Evolutionary conservation across 257 asterid species (phyloP).

Genomic region (Paulownia fortunei): DNA sequence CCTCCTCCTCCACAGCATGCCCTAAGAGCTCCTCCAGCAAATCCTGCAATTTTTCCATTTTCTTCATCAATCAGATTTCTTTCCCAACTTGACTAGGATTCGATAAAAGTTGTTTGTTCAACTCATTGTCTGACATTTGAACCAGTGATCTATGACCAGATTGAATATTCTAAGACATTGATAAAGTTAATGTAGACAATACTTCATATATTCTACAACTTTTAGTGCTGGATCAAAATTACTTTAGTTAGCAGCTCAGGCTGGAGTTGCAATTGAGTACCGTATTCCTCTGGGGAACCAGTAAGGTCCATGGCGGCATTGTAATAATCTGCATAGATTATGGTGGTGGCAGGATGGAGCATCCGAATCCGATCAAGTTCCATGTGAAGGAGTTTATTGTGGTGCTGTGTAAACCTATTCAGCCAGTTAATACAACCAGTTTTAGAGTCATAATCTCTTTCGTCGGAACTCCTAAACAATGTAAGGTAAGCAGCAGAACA

Average conservation of each 20-base stretch:
- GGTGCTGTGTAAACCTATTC: constrained; percentile 36
- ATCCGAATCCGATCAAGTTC: constrained; percentile 28
- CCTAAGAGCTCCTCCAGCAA: constrained; percentile 25
- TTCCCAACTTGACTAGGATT: too few relatives aligned
- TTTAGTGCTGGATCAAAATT: too few relatives aligned
- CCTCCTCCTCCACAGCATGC: constrained; percentile 60
- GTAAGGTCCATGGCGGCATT: constrained; percentile 41
- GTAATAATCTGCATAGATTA: constrained; percentile 54
- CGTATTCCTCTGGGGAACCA: constrained; percentile 28
- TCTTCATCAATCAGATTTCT: too few relatives aligned
- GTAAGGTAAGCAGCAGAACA: constrained; percentile 26
- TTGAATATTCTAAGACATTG: too few relatives aligned
- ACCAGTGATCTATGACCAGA: too few relatives aligned
- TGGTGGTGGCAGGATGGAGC: constrained; percentile 36
- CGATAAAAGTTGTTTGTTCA: too few relatives aligned
- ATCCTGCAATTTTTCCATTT: too few relatives aligned
- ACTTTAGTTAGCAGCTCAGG: too few relatives aligned
- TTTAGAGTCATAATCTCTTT: constrained; percentile 29
- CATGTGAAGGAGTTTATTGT: constrained; percentile 35
- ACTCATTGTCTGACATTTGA: too few relatives aligned
- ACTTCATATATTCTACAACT: too few relatives aligned
- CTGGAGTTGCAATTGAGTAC: constrained; percentile 20
- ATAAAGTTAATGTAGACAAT: too few relatives aligned
- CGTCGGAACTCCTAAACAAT: neutral
- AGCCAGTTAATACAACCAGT: constrained; percentile 48